Conservation (phyloP, 768 basidiomycete genomes). For the Gloeostereum incarnatum region DNA sequence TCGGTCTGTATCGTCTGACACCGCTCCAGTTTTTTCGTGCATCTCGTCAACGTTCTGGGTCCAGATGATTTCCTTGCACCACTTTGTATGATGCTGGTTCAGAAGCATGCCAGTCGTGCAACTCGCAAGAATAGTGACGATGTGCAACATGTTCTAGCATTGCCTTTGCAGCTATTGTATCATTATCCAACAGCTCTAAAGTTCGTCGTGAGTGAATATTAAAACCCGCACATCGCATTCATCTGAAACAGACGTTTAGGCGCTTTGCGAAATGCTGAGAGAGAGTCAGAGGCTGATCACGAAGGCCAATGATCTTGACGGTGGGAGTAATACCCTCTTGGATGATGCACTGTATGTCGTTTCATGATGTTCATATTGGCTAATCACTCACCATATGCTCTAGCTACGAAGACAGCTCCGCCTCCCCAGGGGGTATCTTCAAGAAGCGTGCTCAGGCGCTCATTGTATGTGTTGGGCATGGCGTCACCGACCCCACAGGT, state of each 20-base stretch:
- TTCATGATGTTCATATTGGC: too few species aligned
- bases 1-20: constrained; percentile 7
- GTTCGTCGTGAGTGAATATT: constrained; percentile 33
- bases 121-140: constrained; percentile 57
- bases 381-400: neutral
- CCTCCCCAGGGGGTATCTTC: constrained; percentile 29
- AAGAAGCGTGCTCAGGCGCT: constrained; percentile 63
- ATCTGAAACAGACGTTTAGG: constrained; percentile 22
- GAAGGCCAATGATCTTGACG: constrained; percentile 28
- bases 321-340: constrained; percentile 37
- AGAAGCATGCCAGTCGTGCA: constrained; percentile 64
- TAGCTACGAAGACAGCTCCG: constrained; percentile 54
- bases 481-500: constrained; percentile 25
- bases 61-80: constrained; percentile 74
- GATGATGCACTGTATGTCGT: constrained; percentile 42
- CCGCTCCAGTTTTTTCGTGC: constrained; percentile 69
- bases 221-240: neutral
- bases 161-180: constrained; percentile 62
- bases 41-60: constrained; percentile 78
- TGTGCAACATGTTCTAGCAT: constrained; percentile 42
- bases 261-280: constrained; percentile 51
- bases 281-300: constrained; percentile 56
- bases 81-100: constrained; percentile 75
- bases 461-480: constrained; percentile 48
- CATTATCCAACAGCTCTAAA: constrained; percentile 39